A percentile compares a stretch with the other conserved stretches of the same genome.
Conservation (phyloP, 1,284 basidiomycete genomes). For the Gastroboletus turbinatus region DNA sequence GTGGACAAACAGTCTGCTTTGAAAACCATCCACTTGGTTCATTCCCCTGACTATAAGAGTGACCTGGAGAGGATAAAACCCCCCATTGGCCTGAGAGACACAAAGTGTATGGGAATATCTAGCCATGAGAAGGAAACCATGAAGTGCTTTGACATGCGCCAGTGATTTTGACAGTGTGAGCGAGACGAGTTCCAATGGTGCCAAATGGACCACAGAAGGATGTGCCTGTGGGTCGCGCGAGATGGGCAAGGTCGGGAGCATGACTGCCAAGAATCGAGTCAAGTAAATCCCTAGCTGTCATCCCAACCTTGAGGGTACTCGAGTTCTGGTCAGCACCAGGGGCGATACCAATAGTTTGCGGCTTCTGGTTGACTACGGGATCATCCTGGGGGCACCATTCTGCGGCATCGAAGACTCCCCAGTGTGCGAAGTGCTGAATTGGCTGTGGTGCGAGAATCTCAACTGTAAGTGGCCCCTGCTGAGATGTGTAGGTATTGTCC, state of each 20-base stretch:
- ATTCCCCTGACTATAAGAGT: background rate
- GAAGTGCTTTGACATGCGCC: conserved; percentile 14
- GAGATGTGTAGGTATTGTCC: background rate
- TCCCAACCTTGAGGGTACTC: conserved; percentile 6
- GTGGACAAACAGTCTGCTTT: background rate
- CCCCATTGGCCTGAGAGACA: background rate
- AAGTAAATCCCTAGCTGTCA: conserved; percentile 31
- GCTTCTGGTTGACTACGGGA: conserved; percentile 34
- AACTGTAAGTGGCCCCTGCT: background rate
- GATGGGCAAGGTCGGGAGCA: background rate
- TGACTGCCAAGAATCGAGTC: conserved; percentile 28
- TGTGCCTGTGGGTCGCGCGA: conserved; percentile 14
- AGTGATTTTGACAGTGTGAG: conserved; percentile 21
- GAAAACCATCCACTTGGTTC: background rate
- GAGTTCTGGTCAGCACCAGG: conserved; percentile 22
- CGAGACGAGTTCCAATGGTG: conserved; percentile 22
- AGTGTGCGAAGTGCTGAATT: conserved; percentile 5
- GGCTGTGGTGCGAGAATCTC: conserved; percentile 21
- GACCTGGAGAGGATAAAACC: background rate
- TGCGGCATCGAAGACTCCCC: conserved; percentile 11
- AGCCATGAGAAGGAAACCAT: conserved; percentile 22
- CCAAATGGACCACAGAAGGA: conserved; percentile 30
- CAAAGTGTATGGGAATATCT: background rate
- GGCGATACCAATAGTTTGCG: conserved; percentile 30
- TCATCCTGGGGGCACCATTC: conserved; percentile 36